Percentiles rank a stretch among this genome's conserved stretches.
phyloP scores from a whole-genome alignment of 1,284 basidiomycete genomes.

The Omphalotus olearius region DNA sequence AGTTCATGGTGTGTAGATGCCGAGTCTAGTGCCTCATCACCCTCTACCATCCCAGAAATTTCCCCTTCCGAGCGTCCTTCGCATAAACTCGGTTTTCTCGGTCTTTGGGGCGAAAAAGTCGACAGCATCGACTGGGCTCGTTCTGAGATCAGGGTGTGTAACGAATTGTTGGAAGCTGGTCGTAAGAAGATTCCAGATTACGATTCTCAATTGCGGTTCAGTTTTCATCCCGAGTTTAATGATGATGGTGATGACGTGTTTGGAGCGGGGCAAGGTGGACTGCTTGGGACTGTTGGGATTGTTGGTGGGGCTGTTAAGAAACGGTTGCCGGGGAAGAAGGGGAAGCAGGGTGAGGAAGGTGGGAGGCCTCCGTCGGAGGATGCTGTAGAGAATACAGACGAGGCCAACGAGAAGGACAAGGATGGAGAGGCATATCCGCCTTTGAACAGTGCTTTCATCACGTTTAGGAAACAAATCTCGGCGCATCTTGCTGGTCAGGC shows the following conservation, averaged over 20 bases:
- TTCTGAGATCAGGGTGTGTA: constrained; percentile 57
- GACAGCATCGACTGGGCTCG: constrained; percentile 93
- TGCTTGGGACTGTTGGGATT: constrained; percentile 17
- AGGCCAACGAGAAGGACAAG: constrained; percentile 16
- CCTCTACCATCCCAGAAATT: constrained; percentile 30
- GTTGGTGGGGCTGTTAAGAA: constrained; percentile 12
- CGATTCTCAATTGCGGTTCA: background rate
- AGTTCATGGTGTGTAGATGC: constrained; percentile 5
- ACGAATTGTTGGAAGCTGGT: constrained; percentile 44
- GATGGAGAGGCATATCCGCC: constrained; percentile 48
- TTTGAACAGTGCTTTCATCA: constrained; percentile 84
- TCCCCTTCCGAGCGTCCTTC: constrained; percentile 73
- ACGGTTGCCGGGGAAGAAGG: constrained; percentile 7
- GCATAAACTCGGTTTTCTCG: constrained; percentile 60
- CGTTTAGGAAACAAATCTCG: constrained; percentile 91
- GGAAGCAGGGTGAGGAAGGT: constrained; percentile 6
- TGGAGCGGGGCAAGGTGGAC: constrained; percentile 16
- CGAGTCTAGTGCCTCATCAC: background rate
- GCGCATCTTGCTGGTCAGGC: constrained; percentile 82
- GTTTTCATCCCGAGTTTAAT: constrained; percentile 16
- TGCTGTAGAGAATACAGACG: constrained; percentile 16
- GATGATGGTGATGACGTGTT: constrained; percentile 23
- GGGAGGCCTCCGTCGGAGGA: constrained; percentile 2
- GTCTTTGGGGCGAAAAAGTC: constrained; percentile 78
- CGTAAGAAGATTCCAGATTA: constrained; percentile 30